Conservation (phyloP, 306 rosid genomes). For the Cucumis sativus region Cucumber_9930_V3 NC_026656.2:5673001-5673500, state of each 20-base stretch:
- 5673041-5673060: too few species aligned
- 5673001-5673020: too few species aligned
- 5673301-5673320: background rate
- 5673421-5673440: slow-evolving; percentile 38
- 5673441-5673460: slow-evolving; percentile 75
- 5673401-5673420: background rate
- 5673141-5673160: slow-evolving; percentile 14
- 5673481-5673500: slow-evolving; percentile 87
- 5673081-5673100: background rate
- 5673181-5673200: slow-evolving; percentile 4
- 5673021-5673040: too few species aligned
- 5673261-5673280: background rate
- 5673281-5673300: background rate
- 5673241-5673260: slow-evolving; percentile 7
- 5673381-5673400: background rate
- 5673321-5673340: background rate
- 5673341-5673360: background rate
- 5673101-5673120: background rate
- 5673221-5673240: background rate
- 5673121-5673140: background rate
- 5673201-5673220: background rate
- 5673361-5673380: background rate
- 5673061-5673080: background rate
- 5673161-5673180: slow-evolving; percentile 22
- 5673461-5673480: slow-evolving; percentile 81